Evolutionary conservation across 2,329 filamentous ascomycete genomes (phyloP).

Genomic region (Fusarium temperatum): DNA sequence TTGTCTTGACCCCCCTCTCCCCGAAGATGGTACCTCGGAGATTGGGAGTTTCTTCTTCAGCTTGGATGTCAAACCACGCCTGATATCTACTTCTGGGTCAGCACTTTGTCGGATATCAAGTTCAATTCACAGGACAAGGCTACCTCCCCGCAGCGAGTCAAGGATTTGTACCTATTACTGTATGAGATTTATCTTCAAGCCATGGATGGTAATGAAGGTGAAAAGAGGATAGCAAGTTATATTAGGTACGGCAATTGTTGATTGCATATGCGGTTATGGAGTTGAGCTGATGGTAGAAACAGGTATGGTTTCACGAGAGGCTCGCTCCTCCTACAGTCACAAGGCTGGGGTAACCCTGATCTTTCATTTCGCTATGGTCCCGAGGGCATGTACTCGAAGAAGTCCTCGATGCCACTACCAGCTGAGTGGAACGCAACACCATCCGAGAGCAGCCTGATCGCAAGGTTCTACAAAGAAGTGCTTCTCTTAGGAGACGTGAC

Average conservation of each 20-base stretch:
- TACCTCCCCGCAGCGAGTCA: neutral
- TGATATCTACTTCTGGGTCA: neutral
- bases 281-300: neutral
- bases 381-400: neutral
- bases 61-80: neutral
- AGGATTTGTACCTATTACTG: neutral
- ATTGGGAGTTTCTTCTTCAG: neutral
- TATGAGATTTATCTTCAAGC: neutral
- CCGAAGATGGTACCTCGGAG: neutral
- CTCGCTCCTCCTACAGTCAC: neutral
- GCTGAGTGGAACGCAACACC: neutral
- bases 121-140: neutral
- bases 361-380: neutral
- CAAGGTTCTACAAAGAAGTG: neutral
- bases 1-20: neutral
- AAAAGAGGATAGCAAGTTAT: neutral
- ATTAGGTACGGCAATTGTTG: neutral
- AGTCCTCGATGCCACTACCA: neutral
- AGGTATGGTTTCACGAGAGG: neutral
- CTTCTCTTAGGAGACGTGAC: neutral
- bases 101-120: neutral
- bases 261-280: neutral
- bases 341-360: neutral
- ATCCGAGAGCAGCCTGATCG: neutral
- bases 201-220: accelerated